Percentiles rank a stretch among this genome's conserved stretches.
Evolutionary conservation across 2,329 filamentous ascomycete species (phyloP).

Genomic region (Scleromitrula shiraiana): DNA sequence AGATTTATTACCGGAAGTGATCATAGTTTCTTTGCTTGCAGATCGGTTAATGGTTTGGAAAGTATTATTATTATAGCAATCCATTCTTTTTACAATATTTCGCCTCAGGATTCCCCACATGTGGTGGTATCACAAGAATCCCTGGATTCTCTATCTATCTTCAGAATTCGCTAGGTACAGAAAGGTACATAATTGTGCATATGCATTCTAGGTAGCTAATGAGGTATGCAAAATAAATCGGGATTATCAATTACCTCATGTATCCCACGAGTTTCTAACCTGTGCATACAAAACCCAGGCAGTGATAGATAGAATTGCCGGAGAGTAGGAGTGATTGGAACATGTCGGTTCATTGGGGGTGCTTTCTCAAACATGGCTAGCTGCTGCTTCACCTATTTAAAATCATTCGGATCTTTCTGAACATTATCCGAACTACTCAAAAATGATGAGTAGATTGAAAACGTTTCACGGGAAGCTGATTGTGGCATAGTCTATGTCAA

Average conservation of each 20-base stretch:
- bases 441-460: slow-evolving; percentile 2
- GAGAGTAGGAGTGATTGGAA: neutral
- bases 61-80: slow-evolving; percentile 17
- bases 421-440: neutral
- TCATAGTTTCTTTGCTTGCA: neutral
- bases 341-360: slow-evolving; percentile 8
- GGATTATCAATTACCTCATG: neutral
- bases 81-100: slow-evolving; percentile 21
- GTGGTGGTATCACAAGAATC: too few species aligned
- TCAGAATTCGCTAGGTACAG: too few species aligned
- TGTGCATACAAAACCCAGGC: neutral
- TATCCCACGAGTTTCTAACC: neutral
- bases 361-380: slow-evolving; percentile 13
- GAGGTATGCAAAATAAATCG: too few species aligned
- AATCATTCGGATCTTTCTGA: slow-evolving; percentile 1
- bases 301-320: too few species aligned
- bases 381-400: slow-evolving; percentile 11
- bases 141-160: too few species aligned
- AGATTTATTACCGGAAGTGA: slow-evolving; percentile 50
- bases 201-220: too few species aligned
- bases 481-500: slow-evolving; percentile 4
- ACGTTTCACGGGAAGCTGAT: slow-evolving; percentile 5
- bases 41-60: too few species aligned
- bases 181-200: too few species aligned
- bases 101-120: slow-evolving; percentile 18